Conservation (phyloP, 169 alveolate species). For the Plasmodium relictum region DNA sequence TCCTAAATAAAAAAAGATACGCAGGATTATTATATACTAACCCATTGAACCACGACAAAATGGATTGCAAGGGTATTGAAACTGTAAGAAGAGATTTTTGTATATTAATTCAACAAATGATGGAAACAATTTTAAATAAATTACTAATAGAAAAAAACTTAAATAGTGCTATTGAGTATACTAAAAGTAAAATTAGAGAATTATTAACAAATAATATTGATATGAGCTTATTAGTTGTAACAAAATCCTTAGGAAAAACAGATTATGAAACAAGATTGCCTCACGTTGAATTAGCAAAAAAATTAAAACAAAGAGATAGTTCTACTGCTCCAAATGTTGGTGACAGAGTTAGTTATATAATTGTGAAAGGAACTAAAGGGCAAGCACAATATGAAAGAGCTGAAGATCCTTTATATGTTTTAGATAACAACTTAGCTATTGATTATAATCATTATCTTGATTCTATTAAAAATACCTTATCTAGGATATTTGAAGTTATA, state of each 20-base stretch:
- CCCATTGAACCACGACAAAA: conserved; percentile 96
- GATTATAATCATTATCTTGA: conserved; percentile 98
- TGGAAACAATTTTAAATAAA: conserved; percentile 92
- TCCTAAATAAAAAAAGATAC: conserved; percentile 97
- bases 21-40: conserved; percentile 97
- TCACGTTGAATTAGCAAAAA: conserved; percentile 99
- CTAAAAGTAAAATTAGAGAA: conserved; percentile 86
- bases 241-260: conserved; percentile 96
- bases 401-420: conserved; percentile 99
- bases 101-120: conserved; percentile 95
- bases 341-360: conserved; percentile 98
- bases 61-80: conserved; percentile 97
- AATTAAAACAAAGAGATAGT: conserved; percentile 95
- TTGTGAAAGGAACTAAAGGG: conserved; percentile 95
- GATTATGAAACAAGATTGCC: conserved; percentile 97
- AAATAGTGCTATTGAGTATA: conserved; percentile 94
- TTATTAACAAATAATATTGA: conserved; percentile 97
- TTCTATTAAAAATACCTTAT: conserved; percentile 94
- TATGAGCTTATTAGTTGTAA: conserved; percentile 96
- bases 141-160: conserved; percentile 93
- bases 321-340: conserved; percentile 98
- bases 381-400: conserved; percentile 97
- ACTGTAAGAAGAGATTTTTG: conserved; percentile 99
- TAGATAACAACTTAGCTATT: conserved; percentile 96
- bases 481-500: conserved; percentile 94